Conservation (phyloP, 1,284 basidiomycete genomes). For the Phellinidium pouzarii region DNA sequence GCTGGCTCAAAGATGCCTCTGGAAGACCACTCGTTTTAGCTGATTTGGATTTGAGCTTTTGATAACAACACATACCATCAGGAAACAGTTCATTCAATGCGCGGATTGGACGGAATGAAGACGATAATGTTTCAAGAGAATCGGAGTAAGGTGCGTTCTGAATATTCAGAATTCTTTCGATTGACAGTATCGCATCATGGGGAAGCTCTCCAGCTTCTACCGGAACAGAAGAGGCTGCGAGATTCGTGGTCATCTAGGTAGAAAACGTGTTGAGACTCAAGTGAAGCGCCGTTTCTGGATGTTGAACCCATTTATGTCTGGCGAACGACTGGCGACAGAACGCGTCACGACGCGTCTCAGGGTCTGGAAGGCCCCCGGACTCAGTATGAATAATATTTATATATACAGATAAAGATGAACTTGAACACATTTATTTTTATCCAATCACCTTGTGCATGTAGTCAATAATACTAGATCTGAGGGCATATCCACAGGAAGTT, state of each 20-base stretch:
- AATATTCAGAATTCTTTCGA: slow-evolving; percentile 59
- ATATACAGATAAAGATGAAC: too few relatives aligned
- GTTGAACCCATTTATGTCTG: too few relatives aligned
- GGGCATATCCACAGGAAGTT: too few relatives aligned
- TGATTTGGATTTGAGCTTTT: neutral
- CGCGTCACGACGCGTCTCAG: neutral
- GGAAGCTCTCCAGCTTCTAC: slow-evolving; percentile 39
- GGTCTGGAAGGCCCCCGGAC: too few relatives aligned
- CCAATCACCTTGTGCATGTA: too few relatives aligned
- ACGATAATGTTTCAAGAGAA: slow-evolving; percentile 50
- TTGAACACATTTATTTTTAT: too few relatives aligned
- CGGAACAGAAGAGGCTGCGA: neutral
- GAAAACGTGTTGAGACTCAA: too few relatives aligned
- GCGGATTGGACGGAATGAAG: slow-evolving; percentile 50
- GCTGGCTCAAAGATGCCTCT: slow-evolving; percentile 64
- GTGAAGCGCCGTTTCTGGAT: too few relatives aligned
- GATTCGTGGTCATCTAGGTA: neutral
- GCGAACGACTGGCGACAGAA: too few relatives aligned
- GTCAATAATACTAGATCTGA: too few relatives aligned
- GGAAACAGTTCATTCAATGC: slow-evolving; percentile 71
- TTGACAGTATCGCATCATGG: slow-evolving; percentile 57
- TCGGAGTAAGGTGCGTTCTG: slow-evolving; percentile 38
- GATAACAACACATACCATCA: slow-evolving; percentile 46
- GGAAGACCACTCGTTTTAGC: neutral
- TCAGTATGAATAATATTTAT: too few relatives aligned